These are phyloP conservation scores for Thuidium tamariscinum DNA, from an alignment of 225 moss, liverwort and hornwort genomes.

Conservation along the genomic window DNA sequence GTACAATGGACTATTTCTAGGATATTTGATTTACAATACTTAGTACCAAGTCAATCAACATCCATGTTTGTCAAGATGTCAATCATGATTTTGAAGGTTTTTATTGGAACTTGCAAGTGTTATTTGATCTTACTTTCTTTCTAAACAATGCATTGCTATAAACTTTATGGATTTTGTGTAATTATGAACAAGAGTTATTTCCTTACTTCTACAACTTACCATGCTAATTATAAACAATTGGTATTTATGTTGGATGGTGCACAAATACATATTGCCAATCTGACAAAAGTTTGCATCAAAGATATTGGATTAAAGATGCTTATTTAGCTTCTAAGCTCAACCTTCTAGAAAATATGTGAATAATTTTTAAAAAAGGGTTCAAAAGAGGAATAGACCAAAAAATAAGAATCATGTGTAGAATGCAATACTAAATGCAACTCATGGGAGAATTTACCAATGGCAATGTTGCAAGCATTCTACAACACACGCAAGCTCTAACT, in stretches of 20 bases:
- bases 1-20: neutral
- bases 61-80: fast-evolving
- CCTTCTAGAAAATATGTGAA: fast-evolving
- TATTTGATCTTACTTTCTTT: neutral
- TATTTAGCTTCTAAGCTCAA: too few relatives aligned
- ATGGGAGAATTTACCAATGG: neutral
- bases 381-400: neutral
- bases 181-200: neutral
- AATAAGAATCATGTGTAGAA: neutral
- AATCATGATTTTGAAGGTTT: neutral
- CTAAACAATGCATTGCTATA: fast-evolving
- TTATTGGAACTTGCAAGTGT: neutral
- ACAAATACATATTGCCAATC: neutral
- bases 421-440: neutral
- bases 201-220: neutral
- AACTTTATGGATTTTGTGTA: neutral
- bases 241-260: neutral
- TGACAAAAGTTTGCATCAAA: neutral
- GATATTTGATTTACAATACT: neutral
- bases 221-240: neutral
- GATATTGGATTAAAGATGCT: neutral
- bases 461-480: neutral
- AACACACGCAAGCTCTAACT: neutral
- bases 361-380: neutral
- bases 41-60: neutral